These are phyloP conservation scores for Heritiera fomes DNA, from an alignment of 345 rosid species.

Conservation along the genomic window DNA sequence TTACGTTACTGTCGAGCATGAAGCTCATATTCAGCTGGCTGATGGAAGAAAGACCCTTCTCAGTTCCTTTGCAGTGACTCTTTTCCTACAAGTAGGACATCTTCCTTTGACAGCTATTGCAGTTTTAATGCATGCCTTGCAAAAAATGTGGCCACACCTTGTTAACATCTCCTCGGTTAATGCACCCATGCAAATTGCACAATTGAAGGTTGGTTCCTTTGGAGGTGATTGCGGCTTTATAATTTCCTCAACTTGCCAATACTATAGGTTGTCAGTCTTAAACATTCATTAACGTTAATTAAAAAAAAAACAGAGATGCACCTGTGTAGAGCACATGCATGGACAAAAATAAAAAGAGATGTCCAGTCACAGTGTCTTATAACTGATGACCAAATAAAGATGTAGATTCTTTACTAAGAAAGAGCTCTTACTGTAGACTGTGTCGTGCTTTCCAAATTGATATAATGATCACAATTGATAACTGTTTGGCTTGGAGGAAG, in stretches of 20 bases:
- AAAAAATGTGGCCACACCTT: conserved; percentile 96
- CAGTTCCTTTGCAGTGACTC: conserved; percentile 54
- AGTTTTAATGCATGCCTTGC: conserved; percentile 64
- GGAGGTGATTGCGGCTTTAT: conserved; percentile 41
- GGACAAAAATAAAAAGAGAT: neutral
- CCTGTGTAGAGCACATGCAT: neutral
- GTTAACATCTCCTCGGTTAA: conserved; percentile 76
- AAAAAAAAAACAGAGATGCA: neutral
- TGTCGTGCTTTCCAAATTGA: conserved; percentile 54
- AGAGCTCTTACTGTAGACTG: conserved; percentile 38
- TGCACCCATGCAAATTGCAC: conserved; percentile 90
- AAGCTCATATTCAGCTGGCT: conserved; percentile 39
- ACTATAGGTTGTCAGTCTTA: neutral
- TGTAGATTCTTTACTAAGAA: neutral
- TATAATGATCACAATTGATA: conserved; percentile 40
- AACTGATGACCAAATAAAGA: neutral
- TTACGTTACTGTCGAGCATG: conserved; percentile 29
- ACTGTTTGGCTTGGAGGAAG: conserved; percentile 30
- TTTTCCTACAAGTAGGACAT: conserved; percentile 95
- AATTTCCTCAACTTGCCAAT: conserved; percentile 38
- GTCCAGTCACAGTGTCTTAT: neutral
- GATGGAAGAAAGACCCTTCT: conserved; percentile 91
- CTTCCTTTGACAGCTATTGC: conserved; percentile 59
- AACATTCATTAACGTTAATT: conserved; percentile 16
- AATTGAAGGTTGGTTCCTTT: conserved; percentile 71